These are phyloP conservation scores for Aeschynomene evenia DNA, from an alignment of 306 rosid species.

Conservation along the genomic window DNA sequence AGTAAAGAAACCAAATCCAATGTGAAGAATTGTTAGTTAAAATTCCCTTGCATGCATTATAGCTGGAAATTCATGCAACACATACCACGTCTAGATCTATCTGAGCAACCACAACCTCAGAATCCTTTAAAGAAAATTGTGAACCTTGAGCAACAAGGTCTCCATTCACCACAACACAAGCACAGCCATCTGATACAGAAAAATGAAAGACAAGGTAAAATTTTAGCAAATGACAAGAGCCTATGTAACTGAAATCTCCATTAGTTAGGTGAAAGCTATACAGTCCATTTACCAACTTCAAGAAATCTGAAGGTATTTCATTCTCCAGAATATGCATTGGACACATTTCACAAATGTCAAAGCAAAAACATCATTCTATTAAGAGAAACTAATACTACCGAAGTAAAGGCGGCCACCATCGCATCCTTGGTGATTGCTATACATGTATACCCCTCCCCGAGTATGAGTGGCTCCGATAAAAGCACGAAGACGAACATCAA, in stretches of 20 bases:
- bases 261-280: constrained; percentile 24
- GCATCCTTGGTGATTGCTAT: constrained; percentile 95
- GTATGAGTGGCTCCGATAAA: constrained; percentile 82
- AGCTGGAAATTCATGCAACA: constrained; percentile 18
- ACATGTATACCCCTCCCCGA: constrained; percentile 93
- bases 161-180: constrained; percentile 82
- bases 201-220: neutral
- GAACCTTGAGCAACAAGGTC: constrained; percentile 94
- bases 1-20: constrained; percentile 16
- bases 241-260: constrained; percentile 3
- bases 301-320: constrained; percentile 6
- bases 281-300: constrained; percentile 16
- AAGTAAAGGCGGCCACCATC: constrained; percentile 97
- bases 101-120: constrained; percentile 82
- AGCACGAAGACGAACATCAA: constrained; percentile 89
- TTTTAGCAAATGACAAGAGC: constrained; percentile 14
- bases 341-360: neutral
- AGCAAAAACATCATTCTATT: neutral
- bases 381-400: constrained; percentile 45
- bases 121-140: constrained; percentile 90
- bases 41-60: constrained; percentile 2
- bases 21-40: constrained; percentile 3
- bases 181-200: constrained; percentile 78
- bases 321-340: constrained; percentile 1
- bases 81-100: constrained; percentile 94